Evolutionary conservation across 352 stramenopile genomes (phyloP).

Genomic region (Phytophthora fragariaefolia): DNA sequence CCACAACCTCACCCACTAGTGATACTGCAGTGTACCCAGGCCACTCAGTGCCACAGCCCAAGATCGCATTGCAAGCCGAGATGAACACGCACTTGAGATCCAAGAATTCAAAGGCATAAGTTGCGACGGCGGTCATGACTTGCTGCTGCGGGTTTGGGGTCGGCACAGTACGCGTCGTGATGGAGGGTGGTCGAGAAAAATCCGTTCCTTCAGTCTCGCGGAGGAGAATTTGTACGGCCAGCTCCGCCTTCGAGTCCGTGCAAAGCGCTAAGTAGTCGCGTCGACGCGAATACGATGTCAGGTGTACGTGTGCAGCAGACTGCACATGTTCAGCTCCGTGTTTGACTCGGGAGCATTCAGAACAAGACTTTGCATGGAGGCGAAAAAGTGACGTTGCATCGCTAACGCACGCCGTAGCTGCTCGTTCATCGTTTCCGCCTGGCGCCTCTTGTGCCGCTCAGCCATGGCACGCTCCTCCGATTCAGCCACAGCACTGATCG

Average conservation of each 20-base stretch:
- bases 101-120: slow-evolving; percentile 58
- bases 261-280: slow-evolving; percentile 59
- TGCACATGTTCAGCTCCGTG: slow-evolving; percentile 55
- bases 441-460: slow-evolving; percentile 39
- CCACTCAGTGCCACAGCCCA: slow-evolving; percentile 52
- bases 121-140: slow-evolving; percentile 51
- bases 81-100: slow-evolving; percentile 55
- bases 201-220: slow-evolving; percentile 51
- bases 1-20: slow-evolving; percentile 35
- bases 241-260: slow-evolving; percentile 51
- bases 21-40: slow-evolving; percentile 48
- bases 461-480: slow-evolving; percentile 44
- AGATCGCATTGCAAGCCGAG: slow-evolving; percentile 47
- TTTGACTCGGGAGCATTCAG: slow-evolving; percentile 27
- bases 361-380: slow-evolving; percentile 47
- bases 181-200: slow-evolving; percentile 43
- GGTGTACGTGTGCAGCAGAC: slow-evolving; percentile 66
- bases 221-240: slow-evolving; percentile 58
- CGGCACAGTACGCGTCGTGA: slow-evolving; percentile 41
- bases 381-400: slow-evolving; percentile 53
- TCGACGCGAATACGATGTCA: slow-evolving; percentile 37
- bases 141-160: slow-evolving; percentile 34
- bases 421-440: slow-evolving; percentile 52
- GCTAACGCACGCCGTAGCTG: slow-evolving; percentile 57
- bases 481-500: slow-evolving; percentile 30